Evolutionary conservation across 345 rosid species (phyloP), one percentile per base, ranked within the genome.

Genomic region (Dimocarpus longan): DNA sequence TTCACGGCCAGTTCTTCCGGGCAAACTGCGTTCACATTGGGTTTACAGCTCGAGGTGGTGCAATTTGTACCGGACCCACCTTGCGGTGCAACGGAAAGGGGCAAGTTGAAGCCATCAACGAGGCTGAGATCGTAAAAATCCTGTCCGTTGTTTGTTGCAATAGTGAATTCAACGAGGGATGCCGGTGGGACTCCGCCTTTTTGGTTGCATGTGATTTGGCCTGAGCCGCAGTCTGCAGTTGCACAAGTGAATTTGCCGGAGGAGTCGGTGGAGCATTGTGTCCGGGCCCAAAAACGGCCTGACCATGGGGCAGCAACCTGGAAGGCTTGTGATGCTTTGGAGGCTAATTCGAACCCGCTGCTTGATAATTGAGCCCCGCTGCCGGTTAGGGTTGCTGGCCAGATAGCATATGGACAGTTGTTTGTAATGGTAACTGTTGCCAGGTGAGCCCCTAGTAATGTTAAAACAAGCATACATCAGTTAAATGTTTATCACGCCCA

Each of bases 281-380:
- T 67, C 19, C 92, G 76, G 11, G 78, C 97, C 94, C 92, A 90
- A 0, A 91, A 0, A 10, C 87, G 80, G 42, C 93, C 95, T 0
- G 72, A 10, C 93, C 92, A 89, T 10, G 85, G 79, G 0, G 78
- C 57, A 0, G 82, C 76, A 5, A 74, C 80, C 0, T 54, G 4
- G 0, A 90, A 16, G 26, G 79, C 22, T 16, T 37, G 73, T 1
- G 86, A 5, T 13, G 84, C 80, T 24, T 85, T 80, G 43, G 86
- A 56, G 64, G 75, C 71, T 18, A 93, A 81, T 68, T 80, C 77
- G 13, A 91, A 93, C 3, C 97, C 92, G 5, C 93, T 89, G 28
- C 87, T 52, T 13, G 88, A 70, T 4, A 81, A 32, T 13, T 67
- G 83, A 11, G 66, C 66, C 16, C 68, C 62, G 8, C 7, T 21